Evolutionary conservation across 208 protist genomes (phyloP).

Genomic region (Crithidia expoeki): DNA sequence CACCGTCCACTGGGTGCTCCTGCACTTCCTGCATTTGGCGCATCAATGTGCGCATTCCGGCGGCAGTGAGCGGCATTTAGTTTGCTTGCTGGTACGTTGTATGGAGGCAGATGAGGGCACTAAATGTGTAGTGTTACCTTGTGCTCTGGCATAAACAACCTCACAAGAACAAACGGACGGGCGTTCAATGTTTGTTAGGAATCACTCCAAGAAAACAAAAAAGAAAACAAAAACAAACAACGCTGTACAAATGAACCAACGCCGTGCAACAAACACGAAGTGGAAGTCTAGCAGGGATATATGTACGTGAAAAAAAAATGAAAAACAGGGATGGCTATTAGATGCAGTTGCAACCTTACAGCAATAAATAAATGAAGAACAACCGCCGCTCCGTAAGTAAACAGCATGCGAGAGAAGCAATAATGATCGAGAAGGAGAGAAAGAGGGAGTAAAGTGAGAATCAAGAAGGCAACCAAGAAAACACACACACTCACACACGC

Average conservation of each 20-base stretch:
- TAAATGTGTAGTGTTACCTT: too few species aligned
- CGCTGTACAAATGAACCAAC: background rate
- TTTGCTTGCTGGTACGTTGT: too few species aligned
- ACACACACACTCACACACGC: background rate
- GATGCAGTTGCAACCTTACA: too few species aligned
- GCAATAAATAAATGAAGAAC: too few species aligned
- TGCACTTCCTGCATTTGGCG: conserved; percentile 83
- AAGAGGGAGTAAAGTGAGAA: background rate
- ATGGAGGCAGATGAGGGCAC: too few species aligned
- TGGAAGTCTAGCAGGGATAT: background rate
- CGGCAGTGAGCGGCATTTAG: conserved; percentile 75
- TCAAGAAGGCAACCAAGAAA: background rate
- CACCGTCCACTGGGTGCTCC: conserved; percentile 85
- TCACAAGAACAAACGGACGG: too few species aligned
- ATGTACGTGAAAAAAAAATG: background rate
- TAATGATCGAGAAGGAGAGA: background rate
- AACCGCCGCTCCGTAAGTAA: too few species aligned
- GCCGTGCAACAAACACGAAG: background rate
- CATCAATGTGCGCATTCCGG: conserved; percentile 86
- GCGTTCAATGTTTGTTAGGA: too few species aligned
- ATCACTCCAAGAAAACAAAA: background rate
- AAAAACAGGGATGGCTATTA: background rate
- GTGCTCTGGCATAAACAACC: too few species aligned
- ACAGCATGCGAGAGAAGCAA: too few species aligned
- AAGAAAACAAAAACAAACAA: background rate